A percentile compares a stretch with the other conserved stretches of the same genome.
These are phyloP conservation scores for Cadophora sp. DNA, from an alignment of 2,329 filamentous ascomycete genomes.

Conservation along the genomic window DNA sequence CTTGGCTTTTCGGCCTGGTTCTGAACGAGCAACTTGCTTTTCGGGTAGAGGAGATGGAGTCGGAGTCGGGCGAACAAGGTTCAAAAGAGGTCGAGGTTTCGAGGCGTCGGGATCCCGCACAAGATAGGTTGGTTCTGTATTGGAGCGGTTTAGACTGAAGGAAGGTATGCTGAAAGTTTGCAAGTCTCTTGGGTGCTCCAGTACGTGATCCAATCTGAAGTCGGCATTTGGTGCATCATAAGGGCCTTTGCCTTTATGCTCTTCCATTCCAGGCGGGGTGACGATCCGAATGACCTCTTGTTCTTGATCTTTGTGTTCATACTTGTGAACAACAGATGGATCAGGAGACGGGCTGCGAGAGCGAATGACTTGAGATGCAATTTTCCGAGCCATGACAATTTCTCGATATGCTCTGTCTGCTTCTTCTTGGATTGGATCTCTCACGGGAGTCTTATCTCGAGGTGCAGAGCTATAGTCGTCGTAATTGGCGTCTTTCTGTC, in stretches of 20 bases:
- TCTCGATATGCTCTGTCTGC: conserved; percentile 66
- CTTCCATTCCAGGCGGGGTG: conserved; percentile 60
- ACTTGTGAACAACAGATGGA: conserved; percentile 62
- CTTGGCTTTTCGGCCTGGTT: conserved; percentile 29
- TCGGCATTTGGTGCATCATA: conserved; percentile 69
- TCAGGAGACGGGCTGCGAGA: conserved; percentile 60
- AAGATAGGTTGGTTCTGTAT: conserved; percentile 36
- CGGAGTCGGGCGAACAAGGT: conserved; percentile 67
- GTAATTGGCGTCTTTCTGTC: conserved; percentile 43
- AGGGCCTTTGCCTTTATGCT: conserved; percentile 54
- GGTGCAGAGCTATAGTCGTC: conserved; percentile 37
- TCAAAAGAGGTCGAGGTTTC: conserved; percentile 58
- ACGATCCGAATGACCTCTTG: conserved; percentile 55
- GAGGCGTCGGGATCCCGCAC: conserved; percentile 40
- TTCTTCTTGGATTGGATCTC: conserved; percentile 60
- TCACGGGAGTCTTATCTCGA: conserved; percentile 27
- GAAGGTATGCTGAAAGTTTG: conserved; percentile 44
- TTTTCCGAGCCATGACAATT: conserved; percentile 58
- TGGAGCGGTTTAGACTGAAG: conserved; percentile 49
- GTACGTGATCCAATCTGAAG: conserved; percentile 64
- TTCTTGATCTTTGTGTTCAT: conserved; percentile 47
- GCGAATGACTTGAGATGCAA: conserved; percentile 58
- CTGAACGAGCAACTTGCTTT: conserved; percentile 44
- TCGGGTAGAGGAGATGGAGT: conserved; percentile 57
- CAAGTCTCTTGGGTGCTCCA: conserved; percentile 59